Percentiles rank a stretch among this genome's conserved stretches.
Conservation (phyloP, 306 rosid species). For the Cotoneaster glaucophyllus region DNA sequence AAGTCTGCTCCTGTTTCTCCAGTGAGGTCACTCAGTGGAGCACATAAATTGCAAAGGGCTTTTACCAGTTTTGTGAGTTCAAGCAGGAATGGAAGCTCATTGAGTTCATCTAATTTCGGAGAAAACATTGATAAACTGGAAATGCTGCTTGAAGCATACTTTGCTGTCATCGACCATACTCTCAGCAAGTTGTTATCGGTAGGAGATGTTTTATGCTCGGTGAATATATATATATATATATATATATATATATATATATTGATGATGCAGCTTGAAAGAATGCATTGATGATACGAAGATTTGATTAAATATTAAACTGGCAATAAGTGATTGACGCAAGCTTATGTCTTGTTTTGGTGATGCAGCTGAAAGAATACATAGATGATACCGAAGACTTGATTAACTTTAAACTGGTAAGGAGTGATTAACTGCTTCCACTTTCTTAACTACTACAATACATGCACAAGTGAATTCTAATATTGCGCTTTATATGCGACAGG, state of each 20-base stretch:
- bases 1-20: constrained; percentile 85
- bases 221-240: neutral
- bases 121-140: constrained; percentile 65
- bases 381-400: constrained; percentile 50
- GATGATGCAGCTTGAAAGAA: constrained; percentile 34
- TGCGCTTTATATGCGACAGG: constrained; percentile 44
- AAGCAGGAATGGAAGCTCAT: constrained; percentile 63
- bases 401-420: constrained; percentile 41
- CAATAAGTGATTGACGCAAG: constrained; percentile 5
- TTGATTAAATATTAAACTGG: constrained; percentile 39
- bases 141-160: constrained; percentile 51
- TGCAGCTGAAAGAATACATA: constrained; percentile 49
- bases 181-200: constrained; percentile 42
- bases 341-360: constrained; percentile 18
- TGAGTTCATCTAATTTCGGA: constrained; percentile 44
- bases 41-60: constrained; percentile 64
- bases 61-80: constrained; percentile 55
- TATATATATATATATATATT: neutral
- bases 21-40: constrained; percentile 39
- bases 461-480: neutral
- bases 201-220: constrained; percentile 25
- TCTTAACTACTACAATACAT: neutral
- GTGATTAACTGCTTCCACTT: constrained; percentile 12
- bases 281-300: constrained; percentile 37
- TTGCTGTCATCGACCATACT: constrained; percentile 38